Conservation (phyloP, 139 green algal species). For the Yamagishiella unicocca region DNA sequence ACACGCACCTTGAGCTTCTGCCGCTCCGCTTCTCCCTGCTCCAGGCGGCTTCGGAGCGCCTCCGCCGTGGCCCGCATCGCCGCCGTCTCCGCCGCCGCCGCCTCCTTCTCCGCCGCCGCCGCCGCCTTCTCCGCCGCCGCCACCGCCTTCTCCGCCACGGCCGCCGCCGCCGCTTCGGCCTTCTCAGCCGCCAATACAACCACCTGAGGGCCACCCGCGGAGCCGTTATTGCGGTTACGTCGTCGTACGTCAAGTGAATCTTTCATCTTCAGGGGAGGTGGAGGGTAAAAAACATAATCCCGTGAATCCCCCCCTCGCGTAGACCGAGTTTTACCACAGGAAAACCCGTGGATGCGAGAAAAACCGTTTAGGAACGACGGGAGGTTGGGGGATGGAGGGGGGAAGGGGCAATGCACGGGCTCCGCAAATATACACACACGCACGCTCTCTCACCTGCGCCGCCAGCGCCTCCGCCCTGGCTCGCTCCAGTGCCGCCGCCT, state of each 20-base stretch:
- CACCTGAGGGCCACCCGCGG: too few species aligned
- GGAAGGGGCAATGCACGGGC: too few species aligned
- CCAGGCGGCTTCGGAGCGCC: background rate
- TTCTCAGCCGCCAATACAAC: background rate
- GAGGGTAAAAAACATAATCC: too few species aligned
- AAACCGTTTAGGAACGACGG: too few species aligned
- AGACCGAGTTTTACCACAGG: too few species aligned
- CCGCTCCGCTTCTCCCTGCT: conserved; percentile 20
- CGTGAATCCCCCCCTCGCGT: too few species aligned
- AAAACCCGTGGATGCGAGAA: too few species aligned
- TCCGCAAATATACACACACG: too few species aligned
- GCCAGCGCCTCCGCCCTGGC: background rate
- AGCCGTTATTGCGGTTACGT: too few species aligned
- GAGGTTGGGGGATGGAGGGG: too few species aligned
- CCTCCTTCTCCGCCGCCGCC: background rate
- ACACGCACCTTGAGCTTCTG: conserved; percentile 14
- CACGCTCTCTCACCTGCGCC: background rate
- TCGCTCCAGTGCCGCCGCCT: background rate
- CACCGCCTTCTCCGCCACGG: background rate
- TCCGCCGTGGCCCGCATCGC: background rate
- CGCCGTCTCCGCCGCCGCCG: background rate
- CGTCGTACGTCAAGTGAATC: too few species aligned
- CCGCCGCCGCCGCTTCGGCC: background rate
- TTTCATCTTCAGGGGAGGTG: too few species aligned
- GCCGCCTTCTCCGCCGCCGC: background rate